Base-by-base conservation (phyloP, 108 stramenopile species). In the Pelagomonas calceolata region DNA sequence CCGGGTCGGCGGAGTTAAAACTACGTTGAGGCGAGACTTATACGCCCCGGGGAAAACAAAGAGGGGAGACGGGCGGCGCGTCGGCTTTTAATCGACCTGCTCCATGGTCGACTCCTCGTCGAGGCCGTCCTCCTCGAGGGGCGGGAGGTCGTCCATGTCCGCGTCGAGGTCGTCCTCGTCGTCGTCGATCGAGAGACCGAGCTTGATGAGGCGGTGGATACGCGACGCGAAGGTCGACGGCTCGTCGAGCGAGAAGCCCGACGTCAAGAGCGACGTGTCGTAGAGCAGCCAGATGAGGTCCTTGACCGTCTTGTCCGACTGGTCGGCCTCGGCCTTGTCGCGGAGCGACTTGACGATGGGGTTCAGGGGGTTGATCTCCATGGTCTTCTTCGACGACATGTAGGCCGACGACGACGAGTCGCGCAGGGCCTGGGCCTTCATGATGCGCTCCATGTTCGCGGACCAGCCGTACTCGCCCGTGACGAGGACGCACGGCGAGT, bases 401-500 rank as follows among this genome's bases (percentile, higher is more conserved):
- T 98, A 98, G 35, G 94, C 88, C 43, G 91, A 91, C 73, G 95
- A 94, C 74, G 92, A 86, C 32, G 93, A 85, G 85, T 99, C 99
- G 71, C 99, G 95, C 51, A 99, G 94, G 36, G 99, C 97, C 87
- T 99, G 99, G 15, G 99, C 99, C 86, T 98, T 98, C 99, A 99
- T 99, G 85, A 99, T 98, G 78, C 96, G 95, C 86, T 99, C 99
- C 99, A 99, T 99, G 88, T 98, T 98, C 75, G 99, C 99, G 69
- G 94, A 91, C 99, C 99, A 99, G 69, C 99, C 99, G 80, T 95
- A 99, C 84, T 99, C 99, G 32, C 99, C 99, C 32, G 99, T 99
- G 16, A 98, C 97, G 36, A 99, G 92, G 66, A 89, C 89, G 85
- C 99, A 99, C 43, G 99, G 99, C 65, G 93, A 93, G 78, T 98